Evolutionary conservation across 306 rosid species (phyloP), one percentile per base, ranked within the genome.

Genomic region (Mucuna pruriens): DNA sequence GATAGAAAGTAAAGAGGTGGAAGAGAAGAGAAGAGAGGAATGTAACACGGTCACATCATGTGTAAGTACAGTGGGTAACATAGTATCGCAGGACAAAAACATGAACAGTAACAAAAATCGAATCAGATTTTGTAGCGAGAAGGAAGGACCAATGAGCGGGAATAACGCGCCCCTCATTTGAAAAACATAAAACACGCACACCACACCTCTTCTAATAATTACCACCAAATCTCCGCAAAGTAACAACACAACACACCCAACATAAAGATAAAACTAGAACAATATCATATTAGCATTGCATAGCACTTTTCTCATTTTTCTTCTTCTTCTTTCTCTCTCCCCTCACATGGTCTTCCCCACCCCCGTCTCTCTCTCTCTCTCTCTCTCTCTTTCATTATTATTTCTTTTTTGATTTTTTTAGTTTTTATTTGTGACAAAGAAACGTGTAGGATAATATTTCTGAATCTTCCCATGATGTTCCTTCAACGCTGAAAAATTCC

Each of bases 81-180:
- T 48, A 31, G 31, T 48, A 72, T 38, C 0, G 31, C 3, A 57
- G 17, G 77, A 80, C 83, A 79, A 44, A 23, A 46, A 36, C 55
- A 79, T 2, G 1, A 38, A 46, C 54, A 79, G 33, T 29, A 52
- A 62, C 9, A 2, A 16, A 71, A 78, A 60, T n/a, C 5, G 71
- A 57, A 70, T 42, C 26, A 69, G 83, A 62, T 71, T 1, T 74
- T 74, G 78, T 55, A 36, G 54, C 6, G 70, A 75, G 69, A 80
- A 19, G 8, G 40, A 67, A 49, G 38, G 69, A 80, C 75, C 79
- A 78, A 66, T 61, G 83, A 90, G 90, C 93, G 91, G 89, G 93
- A 89, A 87, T 87, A 74, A 75, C 88, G 86, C 89, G 26, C 69
- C 65, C 81, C 31, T 45, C 64, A 23, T 87, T 91, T 84, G 85